phyloP scores from a whole-genome alignment of 768 basidiomycete species.

The Psilocybe tampanensis region DNA sequence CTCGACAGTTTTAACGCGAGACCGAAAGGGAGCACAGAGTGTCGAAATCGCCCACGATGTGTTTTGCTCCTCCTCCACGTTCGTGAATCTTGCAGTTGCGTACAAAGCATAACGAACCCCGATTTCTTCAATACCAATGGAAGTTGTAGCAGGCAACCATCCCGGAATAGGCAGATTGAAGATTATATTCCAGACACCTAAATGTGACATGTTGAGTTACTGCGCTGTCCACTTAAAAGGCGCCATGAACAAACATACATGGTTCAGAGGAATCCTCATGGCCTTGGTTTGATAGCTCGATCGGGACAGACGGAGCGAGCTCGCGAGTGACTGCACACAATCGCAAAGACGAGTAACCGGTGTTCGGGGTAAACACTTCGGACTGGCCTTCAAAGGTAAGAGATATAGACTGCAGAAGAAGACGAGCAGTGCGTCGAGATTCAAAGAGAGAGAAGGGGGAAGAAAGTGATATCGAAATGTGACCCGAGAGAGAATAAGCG shows the following conservation, averaged over 20 bases:
- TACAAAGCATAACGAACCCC: slow-evolving; percentile 70
- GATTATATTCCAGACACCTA: slow-evolving; percentile 68
- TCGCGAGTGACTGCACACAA: slow-evolving; percentile 69
- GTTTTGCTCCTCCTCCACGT: slow-evolving; percentile 41
- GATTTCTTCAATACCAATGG: slow-evolving; percentile 49
- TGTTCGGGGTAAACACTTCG: slow-evolving; percentile 64
- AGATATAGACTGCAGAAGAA: slow-evolving; percentile 68
- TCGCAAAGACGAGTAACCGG: slow-evolving; percentile 71
- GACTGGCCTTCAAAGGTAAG: slow-evolving; percentile 87
- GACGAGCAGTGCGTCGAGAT: slow-evolving; percentile 47
- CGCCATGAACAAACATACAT: slow-evolving; percentile 36
- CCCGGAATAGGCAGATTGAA: slow-evolving; percentile 89
- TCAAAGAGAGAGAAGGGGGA: slow-evolving; percentile 61
- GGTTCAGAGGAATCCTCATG: slow-evolving; percentile 56
- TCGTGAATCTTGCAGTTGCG: slow-evolving; percentile 63
- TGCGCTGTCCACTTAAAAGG: slow-evolving; percentile 2
- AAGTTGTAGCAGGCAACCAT: slow-evolving; percentile 76
- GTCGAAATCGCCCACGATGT: slow-evolving; percentile 48
- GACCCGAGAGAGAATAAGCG: slow-evolving; percentile 86
- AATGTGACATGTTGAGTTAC: background rate
- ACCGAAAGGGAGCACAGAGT: slow-evolving; percentile 59
- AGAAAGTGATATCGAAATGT: slow-evolving; percentile 67
- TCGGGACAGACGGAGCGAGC: slow-evolving; percentile 51
- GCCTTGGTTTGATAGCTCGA: slow-evolving; percentile 68
- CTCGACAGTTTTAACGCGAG: slow-evolving; percentile 41